Percentiles rank a stretch among this genome's conserved stretches.
Conservation (phyloP, 2,329 filamentous ascomycete genomes). For the Aspergillus japonicus region DNA sequence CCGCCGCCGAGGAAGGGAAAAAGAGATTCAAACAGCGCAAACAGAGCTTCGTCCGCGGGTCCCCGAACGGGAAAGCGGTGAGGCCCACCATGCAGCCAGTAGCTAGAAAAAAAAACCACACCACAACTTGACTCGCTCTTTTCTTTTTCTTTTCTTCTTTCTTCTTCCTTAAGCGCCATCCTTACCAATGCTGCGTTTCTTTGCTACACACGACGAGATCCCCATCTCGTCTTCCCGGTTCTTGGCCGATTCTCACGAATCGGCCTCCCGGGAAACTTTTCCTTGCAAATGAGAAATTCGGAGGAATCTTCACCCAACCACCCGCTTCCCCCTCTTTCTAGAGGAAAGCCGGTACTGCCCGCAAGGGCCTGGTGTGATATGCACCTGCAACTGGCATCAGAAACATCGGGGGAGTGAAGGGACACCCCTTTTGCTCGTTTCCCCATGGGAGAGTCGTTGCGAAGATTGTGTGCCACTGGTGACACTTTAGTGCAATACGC, state of each 20-base stretch:
- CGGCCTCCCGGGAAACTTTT: conserved; percentile 15
- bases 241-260: conserved; percentile 10
- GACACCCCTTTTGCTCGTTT: conserved; percentile 40
- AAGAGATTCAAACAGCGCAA: neutral
- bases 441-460: conserved; percentile 90
- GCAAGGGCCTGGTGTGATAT: conserved; percentile 81
- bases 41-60: neutral
- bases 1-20: neutral
- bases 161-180: conserved; percentile 66
- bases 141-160: conserved; percentile 34
- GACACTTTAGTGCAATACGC: conserved; percentile 97
- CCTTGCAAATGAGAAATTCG: conserved; percentile 94
- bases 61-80: conserved; percentile 18
- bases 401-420: conserved; percentile 68
- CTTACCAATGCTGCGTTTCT: conserved; percentile 93
- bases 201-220: conserved; percentile 75
- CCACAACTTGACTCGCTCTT: conserved; percentile 18
- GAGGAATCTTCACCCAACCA: conserved; percentile 78
- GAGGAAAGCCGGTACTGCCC: conserved; percentile 59
- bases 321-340: conserved; percentile 33
- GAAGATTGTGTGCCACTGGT: conserved; percentile 72
- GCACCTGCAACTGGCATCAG: conserved; percentile 89
- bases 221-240: conserved; percentile 25
- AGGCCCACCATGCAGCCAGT: conserved; percentile 7
- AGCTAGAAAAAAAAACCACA: conserved; percentile 16